These are phyloP conservation scores for Kwoniella sp. DNA, from an alignment of 768 basidiomycete genomes.

Conservation along the genomic window DNA sequence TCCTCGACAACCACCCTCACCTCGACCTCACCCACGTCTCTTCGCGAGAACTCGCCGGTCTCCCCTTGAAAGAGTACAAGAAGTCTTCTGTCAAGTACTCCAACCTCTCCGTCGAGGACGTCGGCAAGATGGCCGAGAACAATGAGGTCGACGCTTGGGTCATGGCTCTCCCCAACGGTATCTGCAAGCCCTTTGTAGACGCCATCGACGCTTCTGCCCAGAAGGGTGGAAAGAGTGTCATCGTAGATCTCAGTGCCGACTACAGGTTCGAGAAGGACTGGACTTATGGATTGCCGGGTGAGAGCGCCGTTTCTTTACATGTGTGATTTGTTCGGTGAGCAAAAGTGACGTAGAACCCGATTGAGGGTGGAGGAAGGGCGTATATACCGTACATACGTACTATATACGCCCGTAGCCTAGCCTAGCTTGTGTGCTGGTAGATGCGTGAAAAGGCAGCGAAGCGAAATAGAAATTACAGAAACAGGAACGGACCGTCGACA, in stretches of 20 bases:
- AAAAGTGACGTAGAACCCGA: background rate
- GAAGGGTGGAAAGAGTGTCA: conserved; percentile 67
- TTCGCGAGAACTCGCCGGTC: conserved; percentile 87
- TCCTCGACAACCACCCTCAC: conserved; percentile 85
- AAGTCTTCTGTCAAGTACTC: conserved; percentile 74
- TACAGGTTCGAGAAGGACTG: conserved; percentile 91
- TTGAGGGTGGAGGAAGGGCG: no score
- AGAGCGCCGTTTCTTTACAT: conserved; percentile 58
- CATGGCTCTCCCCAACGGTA: conserved; percentile 97
- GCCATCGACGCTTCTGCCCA: conserved; percentile 78
- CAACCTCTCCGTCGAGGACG: conserved; percentile 75
- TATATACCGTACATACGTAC: background rate
- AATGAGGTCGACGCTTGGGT: conserved; percentile 97
- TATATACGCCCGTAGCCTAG: background rate
- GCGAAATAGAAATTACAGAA: conserved; percentile 2
- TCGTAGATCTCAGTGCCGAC: conserved; percentile 92
- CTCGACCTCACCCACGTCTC: conserved; percentile 92
- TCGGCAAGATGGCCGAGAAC: conserved; percentile 82
- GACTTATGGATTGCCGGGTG: conserved; percentile 99
- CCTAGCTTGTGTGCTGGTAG: no score
- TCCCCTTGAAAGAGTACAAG: conserved; percentile 74
- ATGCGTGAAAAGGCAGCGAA: background rate
- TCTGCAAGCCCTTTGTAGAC: conserved; percentile 94
- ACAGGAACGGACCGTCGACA: background rate
- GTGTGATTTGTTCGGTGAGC: background rate